Evolutionary conservation across 1,139 yeast species (phyloP).

Genomic region (Yamadazyma siamensis): DNA sequence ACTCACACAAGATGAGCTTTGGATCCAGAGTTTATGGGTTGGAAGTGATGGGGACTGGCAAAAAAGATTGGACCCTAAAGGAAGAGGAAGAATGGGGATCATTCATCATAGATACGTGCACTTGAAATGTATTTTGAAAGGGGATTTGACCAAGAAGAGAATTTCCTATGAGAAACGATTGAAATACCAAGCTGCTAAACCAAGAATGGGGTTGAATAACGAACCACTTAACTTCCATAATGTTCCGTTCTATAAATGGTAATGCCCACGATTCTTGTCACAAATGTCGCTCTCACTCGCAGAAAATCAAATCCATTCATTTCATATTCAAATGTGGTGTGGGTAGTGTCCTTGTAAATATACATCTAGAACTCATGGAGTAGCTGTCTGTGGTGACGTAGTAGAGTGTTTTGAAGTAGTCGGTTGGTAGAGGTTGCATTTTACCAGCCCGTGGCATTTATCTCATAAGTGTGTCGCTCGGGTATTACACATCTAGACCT

Average conservation of each 20-base stretch:
- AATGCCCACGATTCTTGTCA: too few species aligned
- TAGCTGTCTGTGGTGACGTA: too few species aligned
- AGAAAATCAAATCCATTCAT: too few species aligned
- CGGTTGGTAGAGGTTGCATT: too few species aligned
- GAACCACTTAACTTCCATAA: constrained; percentile 47
- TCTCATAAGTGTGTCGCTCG: too few species aligned
- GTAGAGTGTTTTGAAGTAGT: too few species aligned
- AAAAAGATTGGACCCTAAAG: constrained; percentile 78
- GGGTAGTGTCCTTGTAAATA: constrained; percentile 2
- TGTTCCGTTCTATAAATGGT: constrained; percentile 45
- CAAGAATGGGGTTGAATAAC: constrained; percentile 43
- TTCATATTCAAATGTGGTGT: too few species aligned
- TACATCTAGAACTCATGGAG: not conserved
- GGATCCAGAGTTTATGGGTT: constrained; percentile 83
- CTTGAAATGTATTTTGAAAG: constrained; percentile 71
- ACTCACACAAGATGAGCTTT: constrained; percentile 58
- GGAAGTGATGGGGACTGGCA: constrained; percentile 82
- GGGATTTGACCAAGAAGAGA: constrained; percentile 59
- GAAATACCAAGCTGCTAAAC: constrained; percentile 39
- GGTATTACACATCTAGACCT: too few species aligned
- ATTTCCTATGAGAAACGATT: constrained; percentile 55
- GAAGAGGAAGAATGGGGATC: constrained; percentile 86
- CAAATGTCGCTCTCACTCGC: too few species aligned
- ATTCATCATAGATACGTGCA: constrained; percentile 76
- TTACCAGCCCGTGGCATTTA: too few species aligned